Evolutionary conservation across 495 filamentous ascomycete genomes (phyloP), one percentile per base, ranked within the genome.

Genomic region (Entonaema liquescens): DNA sequence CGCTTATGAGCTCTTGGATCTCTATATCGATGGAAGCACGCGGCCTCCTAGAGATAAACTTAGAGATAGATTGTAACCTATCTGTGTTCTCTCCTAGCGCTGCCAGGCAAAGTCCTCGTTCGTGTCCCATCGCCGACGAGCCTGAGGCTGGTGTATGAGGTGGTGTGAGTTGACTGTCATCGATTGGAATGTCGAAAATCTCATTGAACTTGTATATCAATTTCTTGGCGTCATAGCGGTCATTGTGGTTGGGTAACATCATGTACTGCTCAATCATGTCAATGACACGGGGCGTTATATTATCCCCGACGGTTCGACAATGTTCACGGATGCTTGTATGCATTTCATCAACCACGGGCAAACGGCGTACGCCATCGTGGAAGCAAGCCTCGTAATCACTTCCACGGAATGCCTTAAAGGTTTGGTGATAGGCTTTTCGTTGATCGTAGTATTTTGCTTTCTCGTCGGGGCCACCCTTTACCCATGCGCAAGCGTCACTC

Each of bases 401-500:
- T 1, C 38, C 68, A 26, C 71, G 67, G 38, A 77, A 72, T 5
- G 57, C 64, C 3, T 29, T 26, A 15, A 70, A 60, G 28, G 49
- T 52, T 12, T 69, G 54, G 4, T 77, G 78, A 49, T 79, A 77
- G 0, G 17, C 50, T 54, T n/a, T 53, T 0, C 84, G 81, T 7
- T 61, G 57, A 3, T 68, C 35, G 4, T 70, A 76, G 65, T 84
- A 86, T 5, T 79, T 67, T 1, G 28, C 40, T 11, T 83, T 73
- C 50, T 76, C 72, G 7, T 75, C 58, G 36, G 55, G 65, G 0
- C 79, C 82, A 11, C 77, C 64, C 1, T 70, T 74, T 3, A 81
- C 67, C 83, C 82, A 86, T 12, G 78, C 75, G 7, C 75, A 76
- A 36, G 74, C 81, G 67, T 84, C 82, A 50, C 83, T 85, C 19